Evolutionary conservation across 306 rosid genomes (phyloP).

Genomic region (Vicia sativa): DNA sequence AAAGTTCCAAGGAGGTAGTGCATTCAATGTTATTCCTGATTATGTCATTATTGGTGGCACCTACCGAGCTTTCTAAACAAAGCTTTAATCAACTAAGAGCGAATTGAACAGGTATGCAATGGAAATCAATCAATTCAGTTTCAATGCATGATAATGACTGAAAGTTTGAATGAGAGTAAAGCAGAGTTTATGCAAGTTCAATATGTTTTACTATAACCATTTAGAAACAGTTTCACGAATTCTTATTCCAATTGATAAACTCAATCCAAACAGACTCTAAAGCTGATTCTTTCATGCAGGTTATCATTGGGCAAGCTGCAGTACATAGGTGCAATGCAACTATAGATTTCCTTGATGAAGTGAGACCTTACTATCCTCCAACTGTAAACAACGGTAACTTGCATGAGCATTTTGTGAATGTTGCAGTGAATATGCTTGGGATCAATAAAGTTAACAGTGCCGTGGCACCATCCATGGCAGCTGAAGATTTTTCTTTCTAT

Average conservation of each 20-base stretch:
- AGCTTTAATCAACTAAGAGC: slow-evolving; percentile 56
- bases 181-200: too few species aligned
- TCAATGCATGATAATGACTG: not conserved
- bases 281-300: not conserved
- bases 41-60: slow-evolving; percentile 88
- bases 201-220: too few species aligned
- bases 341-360: slow-evolving; percentile 52
- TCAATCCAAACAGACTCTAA: not conserved
- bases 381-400: slow-evolving; percentile 29
- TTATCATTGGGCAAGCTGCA: not conserved
- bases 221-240: slow-evolving; percentile 45
- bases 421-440: slow-evolving; percentile 69
- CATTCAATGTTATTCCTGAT: slow-evolving; percentile 93
- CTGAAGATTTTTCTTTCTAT: slow-evolving; percentile 82
- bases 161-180: too few species aligned
- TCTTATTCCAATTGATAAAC: slow-evolving; percentile 15
- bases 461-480: slow-evolving; percentile 55
- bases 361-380: slow-evolving; percentile 50
- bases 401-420: slow-evolving; percentile 58
- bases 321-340: slow-evolving; percentile 58
- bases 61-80: slow-evolving; percentile 67
- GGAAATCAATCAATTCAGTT: slow-evolving; percentile 14
- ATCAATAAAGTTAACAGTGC: slow-evolving; percentile 45
- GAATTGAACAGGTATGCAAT: slow-evolving; percentile 65
- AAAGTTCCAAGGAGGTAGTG: slow-evolving; percentile 82